Base-by-base conservation (phyloP, 2,329 filamentous ascomycete species). In the Pseudogymnoascus sp. region DNA sequence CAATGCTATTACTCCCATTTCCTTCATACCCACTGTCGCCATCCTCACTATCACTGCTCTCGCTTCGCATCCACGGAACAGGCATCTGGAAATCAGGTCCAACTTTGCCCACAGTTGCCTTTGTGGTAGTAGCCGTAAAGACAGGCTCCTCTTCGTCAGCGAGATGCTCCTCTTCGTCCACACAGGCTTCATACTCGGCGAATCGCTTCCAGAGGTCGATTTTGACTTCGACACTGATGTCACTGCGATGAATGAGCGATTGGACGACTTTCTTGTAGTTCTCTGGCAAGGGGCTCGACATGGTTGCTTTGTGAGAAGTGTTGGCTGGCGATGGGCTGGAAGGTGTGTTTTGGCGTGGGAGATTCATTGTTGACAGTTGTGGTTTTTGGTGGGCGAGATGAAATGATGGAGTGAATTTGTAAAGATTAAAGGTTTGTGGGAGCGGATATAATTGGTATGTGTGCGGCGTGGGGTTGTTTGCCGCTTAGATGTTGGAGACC, bases 121-220 rank as follows among this genome's bases (percentile, higher is more conserved):
- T 51, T 8, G 25, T 27, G 38, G 10, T 41, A 1, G 38, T 41
- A 15, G 9, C 17, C 10, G 48, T 55, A 12, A 55, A 55, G 2
- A 17, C 27, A 12, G 48, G 27, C 27, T 17, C 27, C 2, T 55
- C 44, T 31, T 15, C 25, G 7, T 33, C 27, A 17, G 31, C 5
- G 2, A 10, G 5, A 33, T 33, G 27, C 8, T 17, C 17, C 25
- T 51, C 44, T 15, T 51, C 48, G 1, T 55, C 48, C n/a, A 55
- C 48, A 10, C 48, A 55, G 48, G 48, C 48, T 17, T 55, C 48
- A 8, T 55, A 55, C 9, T 55, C 48, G 0, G 29, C n/a, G 8
- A 55, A 55, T 5, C 48, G 48, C 7, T 55, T 55, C 48, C 48
- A 55, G 27, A 55, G 48, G n/a, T 55, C 27, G 29, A 55, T 55